Base-by-base conservation (phyloP, 345 rosid species). In the Brassica rapa region DNA sequence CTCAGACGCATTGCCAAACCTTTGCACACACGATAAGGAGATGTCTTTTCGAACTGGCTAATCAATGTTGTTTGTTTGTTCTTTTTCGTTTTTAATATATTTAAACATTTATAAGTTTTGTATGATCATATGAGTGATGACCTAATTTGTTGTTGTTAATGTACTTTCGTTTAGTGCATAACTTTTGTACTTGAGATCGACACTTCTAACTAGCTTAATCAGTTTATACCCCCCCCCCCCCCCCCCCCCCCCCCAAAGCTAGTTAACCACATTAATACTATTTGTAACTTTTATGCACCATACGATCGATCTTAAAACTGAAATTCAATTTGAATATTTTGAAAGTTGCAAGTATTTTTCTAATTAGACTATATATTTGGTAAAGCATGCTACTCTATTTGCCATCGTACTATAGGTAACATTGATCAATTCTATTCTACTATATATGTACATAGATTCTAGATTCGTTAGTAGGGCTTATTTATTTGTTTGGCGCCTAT, bases 121-220 rank as follows among this genome's bases (percentile, higher is more conserved):
- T 25, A 25, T 25, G 30, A 23, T 10, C 32, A 59, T 24, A 76
- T 4, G 46, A 60, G 53, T 46, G 74, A 46, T 60, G 68, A 30
- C 68, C 33, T 68, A 27, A 24, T 71, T 76, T 41, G 49, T 11
- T 62, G 53, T 10, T 49, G 68, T 19, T 16, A 67, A 29, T 43
- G 60, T 67, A 32, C 16, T 60, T 60, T 68, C 49, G 8, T 37
- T 35, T 66, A 56, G 14, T 66, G 66, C 33, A 69, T 15, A 46
- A 19, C 49, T 35, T 23, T 15, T 72, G 16, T 72, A 72, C 60
- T 72, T 41, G 60, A 43, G 43, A 16, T 43, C 14, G 25, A 68
- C 15, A 68, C 25, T 27, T 68, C 25, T 39, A 66, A 10, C 30
- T 65, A 65, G 53, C 43, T 37, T 9, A 19, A 62, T n/a, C 43